These are phyloP conservation scores for Sphaerulina vaccinii DNA, from an alignment of 2,329 filamentous ascomycete genomes.

Conservation along the genomic window DNA sequence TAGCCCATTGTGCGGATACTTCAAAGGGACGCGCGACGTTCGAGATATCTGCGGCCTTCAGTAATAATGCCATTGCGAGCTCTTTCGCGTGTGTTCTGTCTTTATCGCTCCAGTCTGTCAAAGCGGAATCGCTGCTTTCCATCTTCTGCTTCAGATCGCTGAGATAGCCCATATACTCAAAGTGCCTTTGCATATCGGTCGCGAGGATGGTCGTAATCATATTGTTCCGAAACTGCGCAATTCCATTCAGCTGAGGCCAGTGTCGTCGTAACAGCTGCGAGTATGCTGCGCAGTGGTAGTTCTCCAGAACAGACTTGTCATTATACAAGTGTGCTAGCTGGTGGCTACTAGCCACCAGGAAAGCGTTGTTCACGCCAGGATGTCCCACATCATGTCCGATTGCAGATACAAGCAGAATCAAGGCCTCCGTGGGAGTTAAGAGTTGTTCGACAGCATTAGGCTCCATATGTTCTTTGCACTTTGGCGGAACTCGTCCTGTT, in stretches of 20 bases:
- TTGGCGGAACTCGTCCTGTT: slow-evolving; percentile 56
- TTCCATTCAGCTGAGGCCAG: slow-evolving; percentile 81
- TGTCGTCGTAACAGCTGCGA: slow-evolving; percentile 91
- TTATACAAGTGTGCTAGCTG: slow-evolving; percentile 95
- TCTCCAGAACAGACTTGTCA: slow-evolving; percentile 92
- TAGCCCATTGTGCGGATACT: slow-evolving; percentile 83
- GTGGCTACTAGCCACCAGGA: slow-evolving; percentile 86
- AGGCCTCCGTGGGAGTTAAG: slow-evolving; percentile 80
- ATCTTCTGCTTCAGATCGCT: slow-evolving; percentile 78
- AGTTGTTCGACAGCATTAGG: slow-evolving; percentile 67
- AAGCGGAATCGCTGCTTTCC: slow-evolving; percentile 60
- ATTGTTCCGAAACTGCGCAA: slow-evolving; percentile 75
- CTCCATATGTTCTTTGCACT: slow-evolving; percentile 25
- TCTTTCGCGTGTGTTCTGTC: slow-evolving; percentile 73
- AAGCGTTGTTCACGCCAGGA: slow-evolving; percentile 96
- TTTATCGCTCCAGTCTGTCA: slow-evolving; percentile 74
- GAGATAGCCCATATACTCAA: slow-evolving; percentile 91
- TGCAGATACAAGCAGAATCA: slow-evolving; percentile 89
- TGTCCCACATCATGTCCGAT: slow-evolving; percentile 98
- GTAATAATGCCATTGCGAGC: slow-evolving; percentile 82
- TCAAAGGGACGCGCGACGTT: slow-evolving; percentile 88
- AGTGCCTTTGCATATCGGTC: slow-evolving; percentile 96
- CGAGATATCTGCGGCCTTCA: slow-evolving; percentile 98
- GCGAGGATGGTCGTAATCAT: slow-evolving; percentile 98
- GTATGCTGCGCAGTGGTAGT: slow-evolving; percentile 95